A percentile compares a stretch with the other conserved stretches of the same genome.
phyloP scores from a whole-genome alignment of 257 asterid species.

The Fraxinus americana region DNA sequence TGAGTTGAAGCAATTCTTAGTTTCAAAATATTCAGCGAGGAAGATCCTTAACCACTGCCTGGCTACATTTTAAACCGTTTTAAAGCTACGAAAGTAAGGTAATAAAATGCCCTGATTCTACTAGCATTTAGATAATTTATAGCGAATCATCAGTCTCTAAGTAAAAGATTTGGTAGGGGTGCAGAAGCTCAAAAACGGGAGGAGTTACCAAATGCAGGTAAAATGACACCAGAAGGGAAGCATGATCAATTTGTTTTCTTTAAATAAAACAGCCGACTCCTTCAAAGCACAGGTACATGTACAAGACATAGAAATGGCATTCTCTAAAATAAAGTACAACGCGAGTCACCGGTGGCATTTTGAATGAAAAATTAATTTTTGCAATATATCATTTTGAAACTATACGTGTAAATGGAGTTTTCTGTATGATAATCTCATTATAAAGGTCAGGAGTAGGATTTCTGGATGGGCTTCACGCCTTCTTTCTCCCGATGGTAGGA shows the following conservation, averaged over 20 bases:
- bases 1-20: neutral
- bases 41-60: neutral
- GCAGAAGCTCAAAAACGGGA: neutral
- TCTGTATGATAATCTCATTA: no score
- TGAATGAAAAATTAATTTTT: neutral
- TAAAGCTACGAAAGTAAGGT: neutral
- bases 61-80: neutral
- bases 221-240: neutral
- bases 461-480: no score
- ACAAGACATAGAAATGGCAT: neutral
- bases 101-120: neutral
- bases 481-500: no score
- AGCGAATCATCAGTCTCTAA: neutral
- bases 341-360: neutral
- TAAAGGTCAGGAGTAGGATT: no score
- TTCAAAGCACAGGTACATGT: neutral
- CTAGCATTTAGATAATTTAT: neutral
- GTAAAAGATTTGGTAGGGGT: neutral
- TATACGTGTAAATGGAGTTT: neutral
- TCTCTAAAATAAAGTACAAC: neutral
- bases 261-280: neutral
- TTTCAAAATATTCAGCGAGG: neutral
- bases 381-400: neutral
- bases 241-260: neutral
- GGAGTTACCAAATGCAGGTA: neutral